Percentiles rank a stretch among this genome's conserved stretches.
Conservation (phyloP, 2,329 filamentous ascomycete species). For the Pezicula radicicola region DNA sequence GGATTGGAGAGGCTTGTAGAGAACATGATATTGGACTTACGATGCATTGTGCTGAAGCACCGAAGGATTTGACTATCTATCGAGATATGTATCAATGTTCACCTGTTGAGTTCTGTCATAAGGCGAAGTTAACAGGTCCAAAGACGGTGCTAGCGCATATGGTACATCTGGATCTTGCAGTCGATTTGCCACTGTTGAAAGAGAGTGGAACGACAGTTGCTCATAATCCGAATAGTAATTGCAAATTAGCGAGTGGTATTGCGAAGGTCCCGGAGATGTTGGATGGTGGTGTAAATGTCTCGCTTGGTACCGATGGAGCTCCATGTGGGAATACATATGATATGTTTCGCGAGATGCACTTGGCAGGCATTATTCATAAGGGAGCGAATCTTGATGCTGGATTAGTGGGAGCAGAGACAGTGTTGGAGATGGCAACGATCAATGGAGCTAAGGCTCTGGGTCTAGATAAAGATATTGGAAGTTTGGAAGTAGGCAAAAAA, state of each 20-base stretch:
- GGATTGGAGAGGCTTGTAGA: slow-evolving; percentile 37
- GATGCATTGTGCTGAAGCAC: slow-evolving; percentile 43
- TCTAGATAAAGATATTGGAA: slow-evolving; percentile 49
- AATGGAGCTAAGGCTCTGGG: slow-evolving; percentile 46
- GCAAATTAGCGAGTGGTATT: slow-evolving; percentile 49
- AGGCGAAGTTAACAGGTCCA: slow-evolving; percentile 34
- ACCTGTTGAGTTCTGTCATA: slow-evolving; percentile 40
- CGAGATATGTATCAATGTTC: slow-evolving; percentile 34
- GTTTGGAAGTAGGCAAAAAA: slow-evolving; percentile 46
- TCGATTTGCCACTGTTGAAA: slow-evolving; percentile 36
- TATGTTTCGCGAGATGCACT: slow-evolving; percentile 49
- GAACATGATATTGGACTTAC: slow-evolving; percentile 40
- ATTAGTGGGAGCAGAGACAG: slow-evolving; percentile 39
- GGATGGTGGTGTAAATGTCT: slow-evolving; percentile 39
- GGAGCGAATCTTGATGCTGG: slow-evolving; percentile 38
- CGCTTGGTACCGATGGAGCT: slow-evolving; percentile 49
- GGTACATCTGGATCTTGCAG: slow-evolving; percentile 43
- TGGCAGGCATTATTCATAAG: slow-evolving; percentile 47
- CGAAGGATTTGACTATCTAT: slow-evolving; percentile 35
- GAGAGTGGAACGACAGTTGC: slow-evolving; percentile 42
- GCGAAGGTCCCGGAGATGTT: slow-evolving; percentile 43
- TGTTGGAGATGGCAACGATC: slow-evolving; percentile 49
- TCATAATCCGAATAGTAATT: slow-evolving; percentile 49
- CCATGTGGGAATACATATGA: slow-evolving; percentile 51
- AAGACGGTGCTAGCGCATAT: slow-evolving; percentile 48